These are phyloP conservation scores for Eragrostis curvula DNA, from an alignment of 176 grass and related monocot species.

Conservation along the genomic window DNA sequence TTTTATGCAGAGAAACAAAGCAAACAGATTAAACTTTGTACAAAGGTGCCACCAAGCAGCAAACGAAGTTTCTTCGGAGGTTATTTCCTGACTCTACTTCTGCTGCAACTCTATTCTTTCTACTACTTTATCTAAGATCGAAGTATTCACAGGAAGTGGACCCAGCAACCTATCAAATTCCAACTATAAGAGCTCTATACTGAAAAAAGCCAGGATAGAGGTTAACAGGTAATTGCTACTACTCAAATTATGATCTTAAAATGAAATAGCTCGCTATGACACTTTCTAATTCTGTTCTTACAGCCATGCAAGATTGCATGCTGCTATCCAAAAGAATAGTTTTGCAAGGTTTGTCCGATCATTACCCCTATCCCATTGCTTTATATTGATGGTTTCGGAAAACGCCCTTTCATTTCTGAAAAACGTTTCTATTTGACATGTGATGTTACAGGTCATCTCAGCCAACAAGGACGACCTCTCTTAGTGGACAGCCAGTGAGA, in stretches of 20 bases:
- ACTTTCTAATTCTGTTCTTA: constrained; percentile 35
- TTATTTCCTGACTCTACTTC: constrained; percentile 22
- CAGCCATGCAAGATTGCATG: constrained; percentile 50
- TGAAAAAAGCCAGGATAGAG: constrained; percentile 58
- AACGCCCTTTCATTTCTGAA: not conserved
- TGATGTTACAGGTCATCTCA: constrained; percentile 41
- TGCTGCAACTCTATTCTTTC: constrained; percentile 6
- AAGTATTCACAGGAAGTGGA: constrained; percentile 47
- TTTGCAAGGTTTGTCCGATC: constrained; percentile 40
- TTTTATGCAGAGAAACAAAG: constrained; percentile 56
- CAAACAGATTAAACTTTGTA: constrained; percentile 63
- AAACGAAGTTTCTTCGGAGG: constrained; percentile 63
- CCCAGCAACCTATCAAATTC: constrained; percentile 54
- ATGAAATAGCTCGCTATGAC: constrained; percentile 26
- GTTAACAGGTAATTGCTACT: constrained; percentile 48
- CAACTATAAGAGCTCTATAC: constrained; percentile 54
- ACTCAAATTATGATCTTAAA: constrained; percentile 5
- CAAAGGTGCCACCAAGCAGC: constrained; percentile 57
- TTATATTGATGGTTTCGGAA: not conserved
- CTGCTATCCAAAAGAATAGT: constrained; percentile 53
- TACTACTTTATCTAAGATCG: not conserved
- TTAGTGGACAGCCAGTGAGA: constrained; percentile 32
- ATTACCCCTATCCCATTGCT: not conserved
- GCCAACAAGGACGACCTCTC: constrained; percentile 23
- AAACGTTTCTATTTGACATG: not conserved